Evolutionary conservation across 768 basidiomycete species (phyloP).

Genomic region (Phylloporus sp.): DNA sequence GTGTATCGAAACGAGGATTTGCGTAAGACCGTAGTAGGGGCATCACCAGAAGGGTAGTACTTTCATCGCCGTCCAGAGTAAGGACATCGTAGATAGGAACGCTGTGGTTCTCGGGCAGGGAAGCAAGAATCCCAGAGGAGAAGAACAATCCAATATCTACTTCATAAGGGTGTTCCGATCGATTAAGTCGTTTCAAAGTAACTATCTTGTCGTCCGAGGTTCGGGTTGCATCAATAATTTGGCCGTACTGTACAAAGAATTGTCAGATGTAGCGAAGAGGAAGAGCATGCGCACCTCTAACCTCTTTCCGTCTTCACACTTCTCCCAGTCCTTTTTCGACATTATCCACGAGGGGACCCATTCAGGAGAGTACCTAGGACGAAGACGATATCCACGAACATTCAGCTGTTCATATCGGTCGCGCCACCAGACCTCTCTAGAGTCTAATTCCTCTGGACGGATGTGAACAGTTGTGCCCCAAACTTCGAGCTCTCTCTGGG

Average conservation of each 20-base stretch:
- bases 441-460: neutral
- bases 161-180: neutral
- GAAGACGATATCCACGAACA: neutral
- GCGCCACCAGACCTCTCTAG: constrained; percentile 13
- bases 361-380: neutral
- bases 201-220: neutral
- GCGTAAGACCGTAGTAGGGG: constrained; percentile 30
- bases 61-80: neutral
- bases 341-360: neutral
- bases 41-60: constrained; percentile 25
- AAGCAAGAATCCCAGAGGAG: constrained; percentile 2
- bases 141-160: constrained; percentile 4
- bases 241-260: neutral
- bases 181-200: neutral
- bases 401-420: constrained; percentile 6
- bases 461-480: neutral
- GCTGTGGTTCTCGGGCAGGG: constrained; percentile 21
- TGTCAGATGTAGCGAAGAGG: neutral
- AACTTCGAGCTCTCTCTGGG: neutral
- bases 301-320: neutral
- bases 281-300: neutral
- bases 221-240: constrained; percentile 14
- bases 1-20: constrained; percentile 26
- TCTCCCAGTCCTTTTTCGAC: neutral
- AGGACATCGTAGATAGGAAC: constrained; percentile 23